A percentile compares a stretch with the other conserved stretches of the same genome.
Conservation (phyloP, 192 early-diverging fungal genomes). For the Entophlyctis luteolus region DNA sequence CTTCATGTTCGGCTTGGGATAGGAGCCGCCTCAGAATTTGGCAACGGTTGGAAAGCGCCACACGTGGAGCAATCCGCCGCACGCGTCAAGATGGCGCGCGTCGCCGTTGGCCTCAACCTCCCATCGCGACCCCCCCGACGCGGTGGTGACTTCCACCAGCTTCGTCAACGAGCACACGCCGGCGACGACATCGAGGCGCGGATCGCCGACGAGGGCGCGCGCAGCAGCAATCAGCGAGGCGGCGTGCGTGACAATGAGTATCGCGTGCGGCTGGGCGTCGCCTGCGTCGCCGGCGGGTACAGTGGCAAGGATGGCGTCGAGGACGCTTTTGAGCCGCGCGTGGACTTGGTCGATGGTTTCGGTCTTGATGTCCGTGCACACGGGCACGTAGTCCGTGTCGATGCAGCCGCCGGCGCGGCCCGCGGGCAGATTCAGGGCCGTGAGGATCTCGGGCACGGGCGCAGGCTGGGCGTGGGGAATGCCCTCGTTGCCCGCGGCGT, state of each 20-base stretch:
- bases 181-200: not conserved
- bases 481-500: not conserved
- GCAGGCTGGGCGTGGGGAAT: not conserved
- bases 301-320: not conserved
- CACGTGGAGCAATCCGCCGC: not conserved
- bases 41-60: not conserved
- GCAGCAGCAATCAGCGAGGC: conserved; percentile 16
- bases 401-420: not conserved
- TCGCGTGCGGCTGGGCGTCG: not conserved
- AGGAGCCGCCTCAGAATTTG: too few species aligned
- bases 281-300: conserved; percentile 1
- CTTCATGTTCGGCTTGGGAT: too few species aligned
- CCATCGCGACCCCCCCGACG: not conserved
- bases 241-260: conserved; percentile 33
- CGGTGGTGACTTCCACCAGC: not conserved
- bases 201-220: conserved; percentile 12
- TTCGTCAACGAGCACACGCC: conserved; percentile 22
- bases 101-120: not conserved
- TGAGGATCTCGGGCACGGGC: not conserved
- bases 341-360: conserved; percentile 28
- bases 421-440: not conserved
- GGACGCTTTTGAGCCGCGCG: not conserved
- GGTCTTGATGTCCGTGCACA: not conserved
- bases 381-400: not conserved
- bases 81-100: not conserved